Base-by-base conservation (phyloP, 2,329 filamentous ascomycete species). In the Laburnicola sp. region DNA sequence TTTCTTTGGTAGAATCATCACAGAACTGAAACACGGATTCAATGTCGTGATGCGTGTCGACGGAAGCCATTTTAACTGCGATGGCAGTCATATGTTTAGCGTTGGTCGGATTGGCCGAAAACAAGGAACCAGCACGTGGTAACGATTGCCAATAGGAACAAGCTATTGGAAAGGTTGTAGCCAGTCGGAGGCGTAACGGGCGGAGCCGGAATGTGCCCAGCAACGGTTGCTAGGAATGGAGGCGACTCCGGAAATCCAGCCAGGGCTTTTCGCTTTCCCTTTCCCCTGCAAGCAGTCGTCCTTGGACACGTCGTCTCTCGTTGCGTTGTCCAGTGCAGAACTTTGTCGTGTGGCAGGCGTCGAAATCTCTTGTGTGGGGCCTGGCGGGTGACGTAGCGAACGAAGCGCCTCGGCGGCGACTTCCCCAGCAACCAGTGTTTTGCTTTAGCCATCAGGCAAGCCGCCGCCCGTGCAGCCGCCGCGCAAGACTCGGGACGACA, bases 361-460 rank as follows among this genome's bases (percentile, higher is more conserved):
- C 51, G 54, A 50, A 54, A 54, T 57, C 38, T 53, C 47, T 52
- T 38, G 59, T 55, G 60, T 55, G 54, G 48, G 49, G 59, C 64
- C n/a, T n/a, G 58, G 56, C 40, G 35, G 30, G 60, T 68, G 65
- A 69, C 64, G 66, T 69, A 57, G 46, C 45, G 46, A n/a, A n/a
- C n/a, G n/a, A n/a, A n/a, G n/a, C n/a, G n/a, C n/a, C 52, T 54
- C 59, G 53, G 50, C 50, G 43, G 37, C 50, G 44, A 56, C 49
- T 45, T 45, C 43, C 50, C 28, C 30, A 55, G 60, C 63, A 68
- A 67, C 63, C 31, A 58, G 50, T 47, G 68, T 69, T 70, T 60
- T 68, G 63, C 54, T 54, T 59, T 64, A 51, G 34, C 67, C 48
- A 58, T 66, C 45, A 39, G 65, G 65, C 42, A 54, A 63, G 48